Evolutionary conservation across 2,329 filamentous ascomycete species (phyloP), one percentile per base, ranked within the genome.

Genomic region (Coniella vitis): DNA sequence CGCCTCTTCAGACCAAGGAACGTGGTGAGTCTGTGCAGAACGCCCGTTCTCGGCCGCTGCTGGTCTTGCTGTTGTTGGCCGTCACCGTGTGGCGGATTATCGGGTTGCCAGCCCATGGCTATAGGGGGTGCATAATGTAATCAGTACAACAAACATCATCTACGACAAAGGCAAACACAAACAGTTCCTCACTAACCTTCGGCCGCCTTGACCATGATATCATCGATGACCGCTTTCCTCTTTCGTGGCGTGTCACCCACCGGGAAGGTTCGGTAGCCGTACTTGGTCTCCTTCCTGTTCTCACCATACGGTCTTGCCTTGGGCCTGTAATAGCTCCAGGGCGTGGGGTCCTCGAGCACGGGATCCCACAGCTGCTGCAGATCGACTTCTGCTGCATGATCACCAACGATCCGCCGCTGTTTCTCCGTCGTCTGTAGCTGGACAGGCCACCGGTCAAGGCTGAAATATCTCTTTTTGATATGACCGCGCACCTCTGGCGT

Each of bases 371-470:
- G 32, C 31, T 47, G 32, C 14, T 48, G 50, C 10, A 46, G 54
- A 36, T 63, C 55, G 40, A 67, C 54, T 50, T 66, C 59, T 34
- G 43, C 5, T 29, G 10, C 10, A 10, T 29, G 48, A n/a, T 66
- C 63, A 4, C 39, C 42, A 2, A 17, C 40, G 47, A 72, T 65
- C 16, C 54, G 44, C 12, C 57, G 49, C 44, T 63, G 61, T n/a
- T 54, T 59, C 19, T 58, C 55, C 20, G 58, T 44, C 7, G 52
- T 60, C 54, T 74, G 69, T 45, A 70, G 57, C 21, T 67, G 56
- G 17, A 69, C 38, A 32, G 74, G 74, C 74, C 75, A 79, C 35
- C 72, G 67, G 56, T 70, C 63, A 38, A 78, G 59, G 53, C 62
- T 59, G 61, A 74, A 78, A 57, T 66, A 77, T 5, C 57, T 54